A percentile compares a stretch with the other conserved stretches of the same genome.
Conservation (phyloP, 371 early-diverging fungal species). For the Umbelopsis sp. region DNA sequence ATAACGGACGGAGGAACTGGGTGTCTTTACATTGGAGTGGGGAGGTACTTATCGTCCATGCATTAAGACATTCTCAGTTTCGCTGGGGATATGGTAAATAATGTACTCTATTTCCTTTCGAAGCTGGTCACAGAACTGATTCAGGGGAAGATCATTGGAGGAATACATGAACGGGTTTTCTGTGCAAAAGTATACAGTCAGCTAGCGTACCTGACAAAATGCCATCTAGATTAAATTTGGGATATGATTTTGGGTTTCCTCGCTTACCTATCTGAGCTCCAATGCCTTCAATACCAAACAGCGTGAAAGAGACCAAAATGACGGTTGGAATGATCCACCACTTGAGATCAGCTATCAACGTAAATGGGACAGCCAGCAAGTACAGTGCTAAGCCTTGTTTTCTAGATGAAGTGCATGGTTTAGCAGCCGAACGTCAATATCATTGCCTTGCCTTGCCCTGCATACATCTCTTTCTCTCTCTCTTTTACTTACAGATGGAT, state of each 20-base stretch:
- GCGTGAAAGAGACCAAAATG: conserved; percentile 65
- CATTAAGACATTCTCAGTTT: conserved; percentile 39
- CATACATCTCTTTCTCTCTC: not conserved
- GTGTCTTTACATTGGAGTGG: too few species aligned
- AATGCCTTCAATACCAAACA: conserved; percentile 78
- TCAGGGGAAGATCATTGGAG: conserved; percentile 51
- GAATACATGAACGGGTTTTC: conserved; percentile 71
- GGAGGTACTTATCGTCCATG: conserved; percentile 35
- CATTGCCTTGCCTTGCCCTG: not conserved
- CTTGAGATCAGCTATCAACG: conserved; percentile 53
- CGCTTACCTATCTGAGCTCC: conserved; percentile 41
- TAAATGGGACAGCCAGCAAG: conserved; percentile 71
- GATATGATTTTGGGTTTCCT: too few species aligned
- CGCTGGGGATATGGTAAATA: conserved; percentile 46
- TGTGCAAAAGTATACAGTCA: not conserved
- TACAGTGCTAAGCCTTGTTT: conserved; percentile 74
- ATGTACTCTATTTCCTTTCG: conserved; percentile 50
- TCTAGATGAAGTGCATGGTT: conserved; percentile 22
- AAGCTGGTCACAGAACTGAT: conserved; percentile 42
- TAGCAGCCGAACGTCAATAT: not conserved
- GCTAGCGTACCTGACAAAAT: not conserved
- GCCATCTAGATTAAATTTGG: too few species aligned
- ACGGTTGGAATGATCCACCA: conserved; percentile 68
- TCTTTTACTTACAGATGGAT: conserved; percentile 63
- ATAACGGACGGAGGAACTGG: not conserved